These are phyloP conservation scores for Cucumis melo DNA, from an alignment of 306 rosid genomes.

Conservation along the genomic window DNA sequence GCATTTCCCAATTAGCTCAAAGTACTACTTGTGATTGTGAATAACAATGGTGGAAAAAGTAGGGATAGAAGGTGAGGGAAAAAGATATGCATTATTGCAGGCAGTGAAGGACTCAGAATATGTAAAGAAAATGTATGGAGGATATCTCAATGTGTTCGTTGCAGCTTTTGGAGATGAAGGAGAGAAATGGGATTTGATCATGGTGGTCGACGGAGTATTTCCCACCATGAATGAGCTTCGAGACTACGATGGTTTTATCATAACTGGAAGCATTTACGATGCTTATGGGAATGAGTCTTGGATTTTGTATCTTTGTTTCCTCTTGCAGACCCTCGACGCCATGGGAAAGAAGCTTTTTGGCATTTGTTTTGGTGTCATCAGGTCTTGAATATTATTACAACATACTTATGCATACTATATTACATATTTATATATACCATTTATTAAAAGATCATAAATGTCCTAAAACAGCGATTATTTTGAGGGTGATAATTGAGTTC, in stretches of 20 bases:
- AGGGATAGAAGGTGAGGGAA: conserved; percentile 4
- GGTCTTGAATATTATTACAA: conserved; percentile 9
- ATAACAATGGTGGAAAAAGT: not conserved
- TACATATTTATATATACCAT: too few species aligned
- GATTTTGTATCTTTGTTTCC: conserved; percentile 42
- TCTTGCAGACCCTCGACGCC: conserved; percentile 39
- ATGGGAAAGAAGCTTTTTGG: conserved; percentile 61
- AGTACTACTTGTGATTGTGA: not conserved
- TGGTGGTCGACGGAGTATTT: conserved; percentile 41
- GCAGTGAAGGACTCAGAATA: conserved; percentile 50
- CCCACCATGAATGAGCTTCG: conserved; percentile 32
- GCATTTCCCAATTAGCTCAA: not conserved
- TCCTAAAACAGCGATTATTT: not conserved
- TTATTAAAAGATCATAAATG: too few species aligned
- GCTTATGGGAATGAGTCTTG: conserved; percentile 48
- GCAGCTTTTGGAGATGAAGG: conserved; percentile 51
- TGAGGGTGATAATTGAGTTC: not conserved
- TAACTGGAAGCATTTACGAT: conserved; percentile 47
- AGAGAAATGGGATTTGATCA: conserved; percentile 51
- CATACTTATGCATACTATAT: too few species aligned
- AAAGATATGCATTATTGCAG: conserved; percentile 37
- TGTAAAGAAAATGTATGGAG: conserved; percentile 39
- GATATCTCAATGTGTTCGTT: conserved; percentile 41
- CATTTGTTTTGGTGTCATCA: conserved; percentile 72
- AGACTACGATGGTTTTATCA: conserved; percentile 46